Evolutionary conservation across 805 yeast genomes (phyloP).

Genomic region (Saturnispora hagleri): DNA sequence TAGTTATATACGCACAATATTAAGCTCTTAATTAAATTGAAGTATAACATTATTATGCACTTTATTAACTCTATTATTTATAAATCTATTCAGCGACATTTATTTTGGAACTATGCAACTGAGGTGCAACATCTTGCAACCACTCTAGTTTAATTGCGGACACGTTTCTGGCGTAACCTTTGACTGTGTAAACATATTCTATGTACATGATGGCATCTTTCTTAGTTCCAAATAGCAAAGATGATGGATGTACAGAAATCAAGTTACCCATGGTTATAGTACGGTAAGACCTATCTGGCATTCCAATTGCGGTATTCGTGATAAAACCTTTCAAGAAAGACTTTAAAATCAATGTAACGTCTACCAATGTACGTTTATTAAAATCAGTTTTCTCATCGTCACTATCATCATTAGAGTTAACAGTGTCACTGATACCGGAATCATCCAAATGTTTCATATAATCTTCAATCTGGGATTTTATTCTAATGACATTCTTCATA

Average conservation of each 20-base stretch:
- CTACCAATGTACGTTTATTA: conserved; percentile 28
- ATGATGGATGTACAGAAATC: conserved; percentile 84
- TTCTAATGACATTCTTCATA: conserved; percentile 64
- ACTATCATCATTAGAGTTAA: conserved; percentile 20
- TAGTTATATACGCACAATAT: too few species aligned
- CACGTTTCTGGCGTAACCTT: conserved; percentile 89
- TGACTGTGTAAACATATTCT: conserved; percentile 87
- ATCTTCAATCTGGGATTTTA: conserved; percentile 63
- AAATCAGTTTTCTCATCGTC: conserved; percentile 22
- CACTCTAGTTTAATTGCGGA: conserved; percentile 72
- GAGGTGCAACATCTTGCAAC: conserved; percentile 78
- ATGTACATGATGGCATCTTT: conserved; percentile 88
- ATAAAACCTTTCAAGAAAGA: conserved; percentile 77
- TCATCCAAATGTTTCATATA: conserved; percentile 47
- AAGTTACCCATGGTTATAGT: conserved; percentile 80
- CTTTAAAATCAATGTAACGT: conserved; percentile 54
- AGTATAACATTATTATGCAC: not conserved
- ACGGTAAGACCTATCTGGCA: conserved; percentile 89
- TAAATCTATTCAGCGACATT: not conserved
- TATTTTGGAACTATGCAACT: conserved; percentile 28
- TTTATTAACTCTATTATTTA: not conserved
- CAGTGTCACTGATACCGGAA: conserved; percentile 25
- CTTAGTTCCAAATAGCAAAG: conserved; percentile 71
- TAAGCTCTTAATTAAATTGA: too few species aligned
- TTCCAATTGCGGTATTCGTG: conserved; percentile 85